Conservation (phyloP, 1,284 basidiomycete genomes). For the Trametes polyzona region DNA sequence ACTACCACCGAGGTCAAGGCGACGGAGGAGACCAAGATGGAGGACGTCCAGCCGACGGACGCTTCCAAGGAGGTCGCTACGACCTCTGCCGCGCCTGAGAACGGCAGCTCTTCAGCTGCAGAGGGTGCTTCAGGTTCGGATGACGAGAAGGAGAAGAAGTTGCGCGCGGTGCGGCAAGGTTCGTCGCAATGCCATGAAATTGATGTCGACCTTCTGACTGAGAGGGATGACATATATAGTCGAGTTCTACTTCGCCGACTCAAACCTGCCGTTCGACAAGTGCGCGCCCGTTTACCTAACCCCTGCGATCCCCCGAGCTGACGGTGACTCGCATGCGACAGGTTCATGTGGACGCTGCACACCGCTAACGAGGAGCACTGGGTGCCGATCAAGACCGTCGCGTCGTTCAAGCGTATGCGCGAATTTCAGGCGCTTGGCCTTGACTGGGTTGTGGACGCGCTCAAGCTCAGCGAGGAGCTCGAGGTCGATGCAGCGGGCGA, state of each 20-base stretch:
- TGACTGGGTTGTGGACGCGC: slow-evolving; percentile 68
- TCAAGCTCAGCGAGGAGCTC: slow-evolving; percentile 68
- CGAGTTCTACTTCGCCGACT: slow-evolving; percentile 97
- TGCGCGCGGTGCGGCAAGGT: slow-evolving; percentile 54
- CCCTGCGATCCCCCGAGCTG: neutral
- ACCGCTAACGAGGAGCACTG: slow-evolving; percentile 83
- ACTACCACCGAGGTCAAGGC: neutral
- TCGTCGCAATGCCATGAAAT: slow-evolving; percentile 20
- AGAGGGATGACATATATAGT: slow-evolving; percentile 51
- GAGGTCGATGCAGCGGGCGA: slow-evolving; percentile 78
- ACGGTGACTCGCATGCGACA: slow-evolving; percentile 36
- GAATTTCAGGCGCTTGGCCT: slow-evolving; percentile 66
- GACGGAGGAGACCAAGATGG: slow-evolving; percentile 13
- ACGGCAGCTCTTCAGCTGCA: no score
- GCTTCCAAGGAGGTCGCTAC: neutral
- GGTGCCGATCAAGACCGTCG: slow-evolving; percentile 87
- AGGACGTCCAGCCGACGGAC: slow-evolving; percentile 2
- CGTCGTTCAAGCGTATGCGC: slow-evolving; percentile 96
- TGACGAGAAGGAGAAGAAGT: slow-evolving; percentile 39
- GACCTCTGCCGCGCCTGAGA: no score
- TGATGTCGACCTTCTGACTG: neutral
- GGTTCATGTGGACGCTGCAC: slow-evolving; percentile 95
- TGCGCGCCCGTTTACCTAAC: slow-evolving; percentile 39
- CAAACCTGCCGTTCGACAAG: slow-evolving; percentile 97
- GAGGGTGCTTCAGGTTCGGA: slow-evolving; percentile 3